Evolutionary conservation across 2,329 filamentous ascomycete species (phyloP), one percentile per base, ranked within the genome.

Genomic region (Phialemoniopsis sp.): DNA sequence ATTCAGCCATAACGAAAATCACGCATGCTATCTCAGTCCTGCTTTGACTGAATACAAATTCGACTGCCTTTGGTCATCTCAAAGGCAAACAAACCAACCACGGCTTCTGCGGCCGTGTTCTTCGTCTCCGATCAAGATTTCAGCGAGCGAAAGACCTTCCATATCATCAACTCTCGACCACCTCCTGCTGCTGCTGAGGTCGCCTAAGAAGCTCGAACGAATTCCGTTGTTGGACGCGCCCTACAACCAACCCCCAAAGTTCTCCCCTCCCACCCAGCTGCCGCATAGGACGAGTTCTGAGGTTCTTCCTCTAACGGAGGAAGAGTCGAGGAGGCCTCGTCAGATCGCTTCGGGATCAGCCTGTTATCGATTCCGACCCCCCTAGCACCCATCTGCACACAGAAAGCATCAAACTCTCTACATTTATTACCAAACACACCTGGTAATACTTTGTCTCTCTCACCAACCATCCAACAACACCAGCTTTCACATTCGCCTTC

Each of bases 301-400:
- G 87, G 86, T 90, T 95, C 91, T 97, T 97, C 91, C 90, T 95
- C 91, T 93, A 74, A 75, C 73, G 69, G 91, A 90, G 93, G 93
- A 91, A 94, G 93, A 93, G 89, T 95, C 89, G 87, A 89, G 86
- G 85, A 91, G 89, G 85, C 88, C 87, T 89, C 86, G 89, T 85
- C 87, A 87, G 81, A 82, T 84, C 78, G 84, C 76, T 77, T 78
- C 87, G 78, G 88, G 85, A 83, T 85, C 88, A 78, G 87, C 88
- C 76, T 86, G 85, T 72, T 95, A 90, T 74, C 85, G 83, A 70
- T 95, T 93, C 77, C 87, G 88, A 80, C 93, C 93, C 69, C 93
- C 93, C 66, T 97, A 97, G 89, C 72, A 84, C 64, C 54, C 50
- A 58, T 57, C 58, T 54, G 49, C 56, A 40, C 34, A 26, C 6